Evolutionary conservation across 2,329 filamentous ascomycete species (phyloP).

Genomic region (Fusarium sp.): DNA sequence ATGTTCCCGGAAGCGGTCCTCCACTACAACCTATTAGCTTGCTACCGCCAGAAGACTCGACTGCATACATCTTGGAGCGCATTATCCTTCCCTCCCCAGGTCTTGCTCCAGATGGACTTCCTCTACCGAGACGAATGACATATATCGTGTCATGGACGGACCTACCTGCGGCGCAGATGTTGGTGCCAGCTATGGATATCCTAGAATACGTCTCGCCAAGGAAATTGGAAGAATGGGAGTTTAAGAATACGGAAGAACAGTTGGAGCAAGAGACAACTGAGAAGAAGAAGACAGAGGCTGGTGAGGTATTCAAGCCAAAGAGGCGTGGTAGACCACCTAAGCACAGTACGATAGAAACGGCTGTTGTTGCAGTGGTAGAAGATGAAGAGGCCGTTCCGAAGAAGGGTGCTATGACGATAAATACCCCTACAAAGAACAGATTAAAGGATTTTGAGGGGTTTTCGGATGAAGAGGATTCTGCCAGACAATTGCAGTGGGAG

Average conservation of each 20-base stretch:
- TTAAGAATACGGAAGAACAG: constrained; percentile 56
- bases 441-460: constrained; percentile 49
- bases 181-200: constrained; percentile 61
- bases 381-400: constrained; percentile 43
- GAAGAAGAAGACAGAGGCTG: constrained; percentile 44
- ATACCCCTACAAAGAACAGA: constrained; percentile 52
- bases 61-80: constrained; percentile 69
- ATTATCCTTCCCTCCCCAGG: constrained; percentile 59
- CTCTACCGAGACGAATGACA: constrained; percentile 59
- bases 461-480: constrained; percentile 49
- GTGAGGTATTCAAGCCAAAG: constrained; percentile 25
- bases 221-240: constrained; percentile 69
- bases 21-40: constrained; percentile 61
- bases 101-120: constrained; percentile 51
- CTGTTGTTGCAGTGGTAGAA: constrained; percentile 47
- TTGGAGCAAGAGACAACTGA: constrained; percentile 55
- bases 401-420: constrained; percentile 52
- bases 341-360: constrained; percentile 51
- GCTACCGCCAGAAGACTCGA: constrained; percentile 62
- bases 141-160: constrained; percentile 69
- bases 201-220: constrained; percentile 70
- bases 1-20: constrained; percentile 62
- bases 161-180: constrained; percentile 60
- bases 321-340: constrained; percentile 49
- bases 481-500: constrained; percentile 47